Percentiles rank a stretch among this genome's conserved stretches.
These are phyloP conservation scores for Trichoderma polysporum DNA, from an alignment of 2,329 filamentous ascomycete species.

Conservation along the genomic window DNA sequence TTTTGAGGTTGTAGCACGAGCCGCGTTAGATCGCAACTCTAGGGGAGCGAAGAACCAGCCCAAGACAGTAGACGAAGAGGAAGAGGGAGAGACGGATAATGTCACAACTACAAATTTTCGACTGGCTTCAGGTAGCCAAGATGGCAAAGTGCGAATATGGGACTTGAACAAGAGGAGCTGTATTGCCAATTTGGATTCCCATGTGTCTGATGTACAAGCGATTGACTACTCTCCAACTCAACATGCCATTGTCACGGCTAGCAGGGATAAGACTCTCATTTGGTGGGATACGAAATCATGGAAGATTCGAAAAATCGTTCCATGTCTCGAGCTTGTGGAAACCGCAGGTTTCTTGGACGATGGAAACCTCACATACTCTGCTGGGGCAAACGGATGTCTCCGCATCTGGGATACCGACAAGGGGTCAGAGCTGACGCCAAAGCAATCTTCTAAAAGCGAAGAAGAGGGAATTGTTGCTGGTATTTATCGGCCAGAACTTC, in stretches of 20 bases:
- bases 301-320: constrained; percentile 78
- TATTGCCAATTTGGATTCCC: constrained; percentile 78
- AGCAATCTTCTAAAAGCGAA: constrained; percentile 63
- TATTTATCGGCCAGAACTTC: constrained; percentile 62
- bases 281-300: constrained; percentile 87
- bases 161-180: constrained; percentile 81
- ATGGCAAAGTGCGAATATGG: constrained; percentile 90
- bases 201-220: constrained; percentile 90
- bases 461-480: constrained; percentile 69
- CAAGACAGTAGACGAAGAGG: constrained; percentile 35
- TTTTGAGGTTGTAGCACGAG: constrained; percentile 67
- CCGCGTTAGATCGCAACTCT: constrained; percentile 29
- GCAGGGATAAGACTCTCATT: constrained; percentile 90
- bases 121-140: constrained; percentile 87
- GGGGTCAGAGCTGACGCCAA: constrained; percentile 75
- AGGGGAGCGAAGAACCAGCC: constrained; percentile 38
- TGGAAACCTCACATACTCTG: constrained; percentile 75
- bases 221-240: constrained; percentile 77
- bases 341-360: constrained; percentile 74
- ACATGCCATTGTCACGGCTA: constrained; percentile 76
- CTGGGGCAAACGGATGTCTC: constrained; percentile 77
- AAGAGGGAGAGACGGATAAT: constrained; percentile 42
- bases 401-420: constrained; percentile 79
- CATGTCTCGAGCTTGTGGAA: constrained; percentile 83
- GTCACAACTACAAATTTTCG: constrained; percentile 61